Evolutionary conservation across 2,329 filamentous ascomycete species (phyloP).

Genomic region (Trichoderma semiorbis): DNA sequence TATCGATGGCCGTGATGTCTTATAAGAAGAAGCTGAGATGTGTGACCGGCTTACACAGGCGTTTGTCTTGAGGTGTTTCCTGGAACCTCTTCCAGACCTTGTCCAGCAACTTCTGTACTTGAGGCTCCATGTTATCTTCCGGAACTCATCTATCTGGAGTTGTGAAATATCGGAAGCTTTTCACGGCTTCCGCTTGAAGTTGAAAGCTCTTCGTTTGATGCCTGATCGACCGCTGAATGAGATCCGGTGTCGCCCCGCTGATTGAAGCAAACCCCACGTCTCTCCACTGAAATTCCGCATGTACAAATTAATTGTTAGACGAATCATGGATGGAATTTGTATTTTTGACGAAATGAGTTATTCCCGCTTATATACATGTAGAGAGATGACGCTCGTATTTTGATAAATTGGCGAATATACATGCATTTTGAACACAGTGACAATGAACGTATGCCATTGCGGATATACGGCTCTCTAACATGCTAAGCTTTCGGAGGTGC

Average conservation of each 20-base stretch:
- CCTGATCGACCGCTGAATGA: neutral
- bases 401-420: neutral
- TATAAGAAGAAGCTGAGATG: neutral
- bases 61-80: conserved; percentile 44
- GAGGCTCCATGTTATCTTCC: conserved; percentile 63
- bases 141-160: neutral
- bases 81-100: conserved; percentile 66
- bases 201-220: neutral
- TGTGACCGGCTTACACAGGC: conserved; percentile 45
- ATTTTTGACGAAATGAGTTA: neutral
- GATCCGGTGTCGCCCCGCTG: conserved; percentile 10
- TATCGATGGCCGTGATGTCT: neutral
- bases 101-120: conserved; percentile 65
- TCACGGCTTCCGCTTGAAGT: neutral
- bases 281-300: conserved; percentile 10
- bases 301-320: neutral
- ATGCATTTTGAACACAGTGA: neutral
- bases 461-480: neutral
- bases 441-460: neutral
- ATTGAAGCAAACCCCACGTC: conserved; percentile 5
- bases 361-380: neutral
- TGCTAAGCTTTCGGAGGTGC: neutral
- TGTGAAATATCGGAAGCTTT: neutral
- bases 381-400: neutral
- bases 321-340: neutral